phyloP scores from a whole-genome alignment of 108 stramenopile species.

The Nitzschia sp. region DNA sequence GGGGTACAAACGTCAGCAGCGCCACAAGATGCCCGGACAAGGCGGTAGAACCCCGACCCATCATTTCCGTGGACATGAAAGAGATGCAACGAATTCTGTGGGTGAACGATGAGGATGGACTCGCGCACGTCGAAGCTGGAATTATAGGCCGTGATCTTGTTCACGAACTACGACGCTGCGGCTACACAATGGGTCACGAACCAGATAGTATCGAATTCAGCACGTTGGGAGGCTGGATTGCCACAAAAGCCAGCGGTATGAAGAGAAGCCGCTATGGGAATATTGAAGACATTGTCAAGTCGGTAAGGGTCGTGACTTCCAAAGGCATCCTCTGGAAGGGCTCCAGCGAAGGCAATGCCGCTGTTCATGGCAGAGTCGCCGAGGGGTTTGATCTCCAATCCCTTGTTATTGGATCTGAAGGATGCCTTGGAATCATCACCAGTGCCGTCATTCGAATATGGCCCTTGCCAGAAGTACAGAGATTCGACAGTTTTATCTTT shows the following conservation, averaged over 20 bases:
- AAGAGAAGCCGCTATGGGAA: constrained; percentile 94
- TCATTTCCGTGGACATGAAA: constrained; percentile 91
- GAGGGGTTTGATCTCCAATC: constrained; percentile 78
- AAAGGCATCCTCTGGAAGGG: constrained; percentile 59
- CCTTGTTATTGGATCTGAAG: constrained; percentile 91
- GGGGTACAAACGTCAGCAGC: constrained; percentile 91
- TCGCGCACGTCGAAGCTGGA: constrained; percentile 88
- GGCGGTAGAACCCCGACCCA: constrained; percentile 74
- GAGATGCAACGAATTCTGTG: constrained; percentile 73
- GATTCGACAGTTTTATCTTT: constrained; percentile 78
- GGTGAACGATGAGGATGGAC: constrained; percentile 86
- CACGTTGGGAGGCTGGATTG: constrained; percentile 96
- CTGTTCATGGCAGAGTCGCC: constrained; percentile 70
- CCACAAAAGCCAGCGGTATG: constrained; percentile 97
- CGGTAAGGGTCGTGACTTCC: constrained; percentile 73
- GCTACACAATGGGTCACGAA: constrained; percentile 94
- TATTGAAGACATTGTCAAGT: constrained; percentile 93
- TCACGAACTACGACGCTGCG: constrained; percentile 62
- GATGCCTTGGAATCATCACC: constrained; percentile 87
- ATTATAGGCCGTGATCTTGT: constrained; percentile 80
- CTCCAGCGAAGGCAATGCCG: constrained; percentile 25
- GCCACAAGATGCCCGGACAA: constrained; percentile 76
- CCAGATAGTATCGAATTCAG: constrained; percentile 96
- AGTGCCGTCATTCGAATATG: constrained; percentile 88
- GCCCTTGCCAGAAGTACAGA: constrained; percentile 68